Conservation (phyloP, 257 asterid genomes). For the Oldenlandia corymbosa region DNA sequence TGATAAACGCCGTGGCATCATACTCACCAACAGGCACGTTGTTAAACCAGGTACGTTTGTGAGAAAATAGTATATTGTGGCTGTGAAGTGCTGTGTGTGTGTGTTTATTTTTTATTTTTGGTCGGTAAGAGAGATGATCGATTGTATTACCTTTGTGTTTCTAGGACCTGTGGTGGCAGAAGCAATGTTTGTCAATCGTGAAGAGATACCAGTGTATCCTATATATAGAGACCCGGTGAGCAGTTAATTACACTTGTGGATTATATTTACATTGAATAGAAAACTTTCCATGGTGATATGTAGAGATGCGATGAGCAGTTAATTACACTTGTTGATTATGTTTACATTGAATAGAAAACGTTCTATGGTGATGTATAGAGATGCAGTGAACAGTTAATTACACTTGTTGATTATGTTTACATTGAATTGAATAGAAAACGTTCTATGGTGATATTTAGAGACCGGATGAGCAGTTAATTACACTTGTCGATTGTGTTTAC, state of each 20-base stretch:
- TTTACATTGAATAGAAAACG: neutral
- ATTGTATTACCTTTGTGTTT: neutral
- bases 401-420: neutral
- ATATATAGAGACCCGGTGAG: constrained; percentile 95
- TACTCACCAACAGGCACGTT: constrained; percentile 92
- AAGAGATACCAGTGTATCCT: constrained; percentile 85
- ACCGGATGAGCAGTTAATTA: too few species aligned
- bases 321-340: neutral
- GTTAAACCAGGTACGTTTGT: constrained; percentile 76
- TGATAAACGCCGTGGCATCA: constrained; percentile 86
- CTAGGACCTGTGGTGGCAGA: constrained; percentile 98
- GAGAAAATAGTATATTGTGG: neutral
- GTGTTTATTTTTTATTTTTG: too few species aligned
- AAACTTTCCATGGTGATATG: too few species aligned
- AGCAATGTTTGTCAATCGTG: constrained; percentile 93
- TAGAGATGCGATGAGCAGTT: too few species aligned
- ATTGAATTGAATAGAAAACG: neutral
- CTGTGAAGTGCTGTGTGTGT: neutral
- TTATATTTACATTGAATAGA: neutral
- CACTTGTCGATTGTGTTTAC: neutral
- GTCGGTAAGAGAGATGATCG: neutral
- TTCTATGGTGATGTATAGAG: too few species aligned
- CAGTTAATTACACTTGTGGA: constrained; percentile 5
- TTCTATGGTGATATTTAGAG: too few species aligned
- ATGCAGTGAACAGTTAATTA: too few species aligned